These are phyloP conservation scores for Colletotrichum paranaense DNA, from an alignment of 2,329 filamentous ascomycete genomes.

Conservation along the genomic window DNA sequence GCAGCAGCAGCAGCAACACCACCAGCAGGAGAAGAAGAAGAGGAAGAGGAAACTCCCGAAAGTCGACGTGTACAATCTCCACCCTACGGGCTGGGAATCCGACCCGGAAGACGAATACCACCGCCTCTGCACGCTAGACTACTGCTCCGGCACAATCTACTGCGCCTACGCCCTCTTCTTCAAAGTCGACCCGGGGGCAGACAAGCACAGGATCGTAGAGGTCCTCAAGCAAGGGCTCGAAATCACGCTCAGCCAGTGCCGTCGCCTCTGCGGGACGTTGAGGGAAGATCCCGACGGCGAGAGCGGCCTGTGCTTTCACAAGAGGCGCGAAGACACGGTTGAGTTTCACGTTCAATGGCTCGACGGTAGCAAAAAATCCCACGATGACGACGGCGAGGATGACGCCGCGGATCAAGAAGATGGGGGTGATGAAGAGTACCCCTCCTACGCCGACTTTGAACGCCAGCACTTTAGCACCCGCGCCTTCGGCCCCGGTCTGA, in stretches of 20 bases:
- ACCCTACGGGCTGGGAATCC: constrained; percentile 48
- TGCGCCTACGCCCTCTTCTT: constrained; percentile 54
- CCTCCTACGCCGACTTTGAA: neutral
- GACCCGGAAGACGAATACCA: constrained; percentile 49
- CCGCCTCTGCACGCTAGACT: constrained; percentile 51
- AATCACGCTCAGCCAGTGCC: constrained; percentile 48
- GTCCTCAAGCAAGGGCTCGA: constrained; percentile 49
- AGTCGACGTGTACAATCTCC: constrained; percentile 42
- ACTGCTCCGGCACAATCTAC: constrained; percentile 45
- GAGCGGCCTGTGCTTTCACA: constrained; percentile 50
- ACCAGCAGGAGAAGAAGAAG: neutral
- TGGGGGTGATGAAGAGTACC: neutral
- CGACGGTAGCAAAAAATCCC: neutral
- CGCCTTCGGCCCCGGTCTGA: neutral
- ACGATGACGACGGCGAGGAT: too few relatives aligned
- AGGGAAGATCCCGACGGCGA: constrained; percentile 46
- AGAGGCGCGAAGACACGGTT: neutral
- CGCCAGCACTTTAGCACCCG: neutral
- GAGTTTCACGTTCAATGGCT: neutral
- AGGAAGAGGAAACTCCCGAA: neutral
- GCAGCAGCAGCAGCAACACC: too few relatives aligned
- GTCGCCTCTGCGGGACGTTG: constrained; percentile 52
- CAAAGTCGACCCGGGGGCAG: constrained; percentile 37
- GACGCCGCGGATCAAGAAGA: too few relatives aligned
- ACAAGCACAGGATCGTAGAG: constrained; percentile 26